Percentiles rank a stretch among this genome's conserved stretches.
Conservation (phyloP, 495 filamentous ascomycete genomes). For the Staphylotrichum tortipilum region DNA sequence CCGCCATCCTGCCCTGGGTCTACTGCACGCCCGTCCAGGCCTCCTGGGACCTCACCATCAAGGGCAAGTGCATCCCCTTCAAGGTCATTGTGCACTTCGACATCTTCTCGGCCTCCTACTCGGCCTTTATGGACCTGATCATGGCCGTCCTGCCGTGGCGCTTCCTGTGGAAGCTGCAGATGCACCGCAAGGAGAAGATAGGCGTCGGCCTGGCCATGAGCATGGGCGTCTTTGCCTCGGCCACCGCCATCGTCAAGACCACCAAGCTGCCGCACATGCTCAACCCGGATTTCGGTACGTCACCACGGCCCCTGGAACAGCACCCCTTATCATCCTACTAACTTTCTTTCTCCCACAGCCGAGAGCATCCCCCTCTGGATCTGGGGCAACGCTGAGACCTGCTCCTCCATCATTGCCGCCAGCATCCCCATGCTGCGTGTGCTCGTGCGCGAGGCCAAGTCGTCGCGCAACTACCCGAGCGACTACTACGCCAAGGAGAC, state of each 20-base stretch:
- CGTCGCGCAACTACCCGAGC: not conserved
- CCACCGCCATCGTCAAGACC: constrained; percentile 17
- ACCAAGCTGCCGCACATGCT: constrained; percentile 8
- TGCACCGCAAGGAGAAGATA: constrained; percentile 28
- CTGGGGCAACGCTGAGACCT: too few species aligned
- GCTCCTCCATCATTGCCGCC: too few species aligned
- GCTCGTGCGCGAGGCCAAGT: not conserved
- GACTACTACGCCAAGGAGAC: not conserved
- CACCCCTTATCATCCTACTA: too few species aligned
- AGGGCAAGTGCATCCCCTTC: constrained; percentile 18
- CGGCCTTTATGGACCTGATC: constrained; percentile 27
- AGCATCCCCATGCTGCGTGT: not conserved
- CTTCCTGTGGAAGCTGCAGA: constrained; percentile 25
- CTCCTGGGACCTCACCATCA: constrained; percentile 18
- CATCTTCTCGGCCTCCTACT: constrained; percentile 24
- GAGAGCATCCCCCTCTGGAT: too few species aligned
- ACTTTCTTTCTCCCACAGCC: too few species aligned
- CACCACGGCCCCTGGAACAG: not conserved
- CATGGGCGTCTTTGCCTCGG: constrained; percentile 24
- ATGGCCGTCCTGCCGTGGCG: constrained; percentile 28
- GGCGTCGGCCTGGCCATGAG: constrained; percentile 31
- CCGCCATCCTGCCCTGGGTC: constrained; percentile 15
- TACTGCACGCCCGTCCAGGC: constrained; percentile 22
- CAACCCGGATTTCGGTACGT: constrained; percentile 7
- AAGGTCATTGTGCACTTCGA: constrained; percentile 5